phyloP scores from a whole-genome alignment of 2,329 filamentous ascomycete species.

The Plectosphaerella plurivora region DNA sequence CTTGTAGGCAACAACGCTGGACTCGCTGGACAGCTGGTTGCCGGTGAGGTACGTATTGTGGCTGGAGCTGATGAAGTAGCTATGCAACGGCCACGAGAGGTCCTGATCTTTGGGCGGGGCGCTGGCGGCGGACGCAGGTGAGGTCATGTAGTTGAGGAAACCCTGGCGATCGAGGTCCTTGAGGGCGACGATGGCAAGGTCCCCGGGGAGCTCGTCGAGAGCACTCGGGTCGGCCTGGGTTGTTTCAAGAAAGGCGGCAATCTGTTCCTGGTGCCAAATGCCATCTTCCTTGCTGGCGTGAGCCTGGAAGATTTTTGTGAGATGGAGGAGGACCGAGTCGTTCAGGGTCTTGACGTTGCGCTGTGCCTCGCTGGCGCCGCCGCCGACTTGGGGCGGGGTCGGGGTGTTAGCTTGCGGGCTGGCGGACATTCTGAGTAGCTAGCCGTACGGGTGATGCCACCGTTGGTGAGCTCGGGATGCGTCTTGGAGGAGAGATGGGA shows the following conservation, averaged over 20 bases:
- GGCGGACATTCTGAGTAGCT: not conserved
- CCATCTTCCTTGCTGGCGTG: conserved; percentile 34
- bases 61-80: conserved; percentile 91
- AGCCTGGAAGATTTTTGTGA: conserved; percentile 41
- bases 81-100: conserved; percentile 74
- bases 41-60: conserved; percentile 94
- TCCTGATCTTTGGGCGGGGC: conserved; percentile 37
- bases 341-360: conserved; percentile 36
- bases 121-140: conserved; percentile 36
- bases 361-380: conserved; percentile 37
- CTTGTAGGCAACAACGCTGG: conserved; percentile 84
- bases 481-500: not conserved
- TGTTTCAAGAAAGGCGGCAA: conserved; percentile 39
- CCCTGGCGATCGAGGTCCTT: conserved; percentile 38
- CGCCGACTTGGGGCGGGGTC: conserved; percentile 37
- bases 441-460: not conserved
- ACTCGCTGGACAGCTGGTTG: conserved; percentile 81
- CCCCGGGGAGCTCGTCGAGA: conserved; percentile 12
- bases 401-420: not conserved
- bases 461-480: not conserved
- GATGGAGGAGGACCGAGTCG: conserved; percentile 32
- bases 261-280: conserved; percentile 40
- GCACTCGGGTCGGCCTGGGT: conserved; percentile 35
- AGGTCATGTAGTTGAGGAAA: conserved; percentile 55
- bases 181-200: conserved; percentile 18